Base-by-base conservation (phyloP, 2,329 filamentous ascomycete genomes). In the Aureobasidium musti region DNA sequence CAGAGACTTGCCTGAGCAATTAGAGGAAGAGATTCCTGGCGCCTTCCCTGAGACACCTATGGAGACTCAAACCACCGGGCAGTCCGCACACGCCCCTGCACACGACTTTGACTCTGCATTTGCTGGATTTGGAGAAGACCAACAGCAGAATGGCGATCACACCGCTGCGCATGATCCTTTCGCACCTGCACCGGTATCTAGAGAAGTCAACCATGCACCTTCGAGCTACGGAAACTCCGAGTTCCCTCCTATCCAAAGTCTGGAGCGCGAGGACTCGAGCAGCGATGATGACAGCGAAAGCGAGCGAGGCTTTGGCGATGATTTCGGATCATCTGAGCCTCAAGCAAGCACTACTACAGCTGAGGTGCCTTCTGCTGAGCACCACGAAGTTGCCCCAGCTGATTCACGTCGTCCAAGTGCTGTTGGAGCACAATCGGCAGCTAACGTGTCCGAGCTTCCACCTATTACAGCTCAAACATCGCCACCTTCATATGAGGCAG, bases 221-320 rank as follows among this genome's bases (percentile, higher is more conserved):
- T 21, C 21, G 21, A 75, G 76, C 37, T 72, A 61, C 28, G 57
- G 72, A 71, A 68, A 74, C 30, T 71, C 72, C 43, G 95, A 98
- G 75, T 98, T 98, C 74, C 95, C 95, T 37, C 95, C 94, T 0
- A 97, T 98, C 68, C 88, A 89, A n/a, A 91, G 94, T 75, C 80
- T 97, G 67, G 89, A 91, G 69, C 84, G 87, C 35, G 90, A 93
- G 67, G 91, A 94, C 28, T 89, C 96, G 28, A 63, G 59, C 33
- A 61, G 57, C 6, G 92, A 96, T 64, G 91, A 93, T 33, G 89
- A 96, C 26, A 93, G 90, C 35, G 79, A 79, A 26, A 86, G 86
- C 57, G 92, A 91, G 49, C 80, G 79, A 72, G 92, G 93, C 0
- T 98, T 98, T 74, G 94, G 96, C 59, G 95, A 99, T 74, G 89